Base-by-base conservation (phyloP, 495 filamentous ascomycete species). In the Collariella sp. region DNA sequence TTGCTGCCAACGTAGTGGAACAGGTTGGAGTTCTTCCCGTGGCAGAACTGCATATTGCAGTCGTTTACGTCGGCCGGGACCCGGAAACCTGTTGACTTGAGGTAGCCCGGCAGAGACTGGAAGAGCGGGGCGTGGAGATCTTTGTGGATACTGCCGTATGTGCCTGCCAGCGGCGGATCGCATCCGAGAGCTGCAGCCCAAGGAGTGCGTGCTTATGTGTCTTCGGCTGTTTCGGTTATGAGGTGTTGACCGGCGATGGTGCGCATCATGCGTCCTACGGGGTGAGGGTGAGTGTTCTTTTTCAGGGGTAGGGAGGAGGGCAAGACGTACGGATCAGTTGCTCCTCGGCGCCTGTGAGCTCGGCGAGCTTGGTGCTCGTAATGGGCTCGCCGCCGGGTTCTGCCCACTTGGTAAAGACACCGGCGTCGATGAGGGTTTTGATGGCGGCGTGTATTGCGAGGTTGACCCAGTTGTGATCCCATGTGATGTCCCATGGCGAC, bases 391-490 rank as follows among this genome's bases (percentile, higher is more conserved):
- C 59, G 18, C 49, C 58, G 12, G 54, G 49, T 26, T 46, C 46
- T 11, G 48, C 59, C 64, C 64, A 67, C 35, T 60, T 60, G 38
- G 45, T 58, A 20, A 64, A 67, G 29, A 67, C 51, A 34, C 64
- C 64, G 9, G 56, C 46, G 29, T 67, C 62, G 48, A 65, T 62
- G 39, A 59, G 57, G 24, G 57, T 61, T 53, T 65, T 60, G 38
- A 59, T 54, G n/a, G 57, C 26, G 5, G 47, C 40, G 31, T 45
- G 38, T 15, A 42, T 53, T 15, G 34, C 43, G 23, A 4, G 7
- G 16, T 34, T 48, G 5, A 35, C 45, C 44, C 52, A 55, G 45
- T 34, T 49, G 11, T 55, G 52, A 9, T 55, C 52, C 52, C 52
- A 55, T 7, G 52, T 44, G 5, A 55, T 31, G 35, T 55, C 52